Base-by-base conservation (phyloP, 2,329 filamentous ascomycete species). In the Penicillium expansum region DNA sequence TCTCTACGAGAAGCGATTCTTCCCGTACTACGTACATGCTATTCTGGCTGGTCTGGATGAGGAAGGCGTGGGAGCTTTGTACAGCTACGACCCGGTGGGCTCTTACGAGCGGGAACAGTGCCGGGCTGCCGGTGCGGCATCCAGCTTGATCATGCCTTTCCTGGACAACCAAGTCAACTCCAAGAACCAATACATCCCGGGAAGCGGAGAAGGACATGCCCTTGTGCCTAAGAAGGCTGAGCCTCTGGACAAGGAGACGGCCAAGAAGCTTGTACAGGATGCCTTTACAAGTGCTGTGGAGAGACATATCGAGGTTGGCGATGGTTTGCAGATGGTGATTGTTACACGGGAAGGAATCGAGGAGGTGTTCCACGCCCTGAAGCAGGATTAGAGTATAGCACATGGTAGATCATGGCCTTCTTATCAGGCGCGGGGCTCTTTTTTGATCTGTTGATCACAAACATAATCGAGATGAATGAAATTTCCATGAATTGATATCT, bases 111-210 rank as follows among this genome's bases (percentile, higher is more conserved):
- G 94, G 64, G 94, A 99, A 79, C 91, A 96, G 79, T 97, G 92
- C 80, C 87, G 93, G 64, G 92, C 94, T 35, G 94, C 91, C 41
- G 94, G 94, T 68, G 92, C 94, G 14, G 92, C 92, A 20, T 89
- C 91, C 52, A 94, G 90, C 70, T 80, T 99, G 76, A 99, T 99
- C 78, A 99, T 97, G 90, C 94, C 94, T 1, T 99, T 99, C 83
- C 79, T 99, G 71, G 94, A 99, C 77, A 99, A 99, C 76, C 95
- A 99, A 79, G 94, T 99, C 81, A 97, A 97, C 80, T 93, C 93
- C 83, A 99, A 97, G 85, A 99, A 99, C 76, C 93, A 97, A 81
- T 96, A 96, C 74, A 83, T 94, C 55, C 92, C 93, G 11, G 90
- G 88, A 45, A 93, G 90, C 68, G 92, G 91, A 56, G 83, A 85